Base-by-base conservation (phyloP, 805 yeast genomes). In the Metschnikowia santaceciliae region DNA sequence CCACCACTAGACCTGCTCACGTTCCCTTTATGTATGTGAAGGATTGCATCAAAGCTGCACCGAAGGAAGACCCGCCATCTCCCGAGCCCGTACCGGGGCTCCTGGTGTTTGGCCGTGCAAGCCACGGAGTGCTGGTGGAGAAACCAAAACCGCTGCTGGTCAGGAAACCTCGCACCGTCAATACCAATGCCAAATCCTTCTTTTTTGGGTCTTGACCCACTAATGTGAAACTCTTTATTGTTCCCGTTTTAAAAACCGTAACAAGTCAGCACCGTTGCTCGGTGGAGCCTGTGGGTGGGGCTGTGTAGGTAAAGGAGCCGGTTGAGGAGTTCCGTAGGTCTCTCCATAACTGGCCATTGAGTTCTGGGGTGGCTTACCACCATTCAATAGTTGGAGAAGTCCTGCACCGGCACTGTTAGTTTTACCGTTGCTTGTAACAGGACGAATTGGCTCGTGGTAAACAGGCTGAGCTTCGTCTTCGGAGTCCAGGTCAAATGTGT, bases 381-480 rank as follows among this genome's bases (percentile, higher is more conserved):
- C 57, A 13, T 50, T 49, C 35, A 55, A 42, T 32, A 51, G 36
- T 48, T 47, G 54, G 33, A 51, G 50, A 30, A 54, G 43, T 33
- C 52, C 54, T n/a, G 51, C 55, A n/a, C 48, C 54, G 23, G 51
- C 48, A 19, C 49, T 41, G 44, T 37, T 51, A 14, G 52, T 50
- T 3, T 48, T 45, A 20, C 46, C 46, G 11, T 23, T 41, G 46
- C 20, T 38, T 37, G 32, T 10, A 10, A 20, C 37, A 22, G 11
- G 20, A 6, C 30, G 43, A 33, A 26, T 34, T 4, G 30, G 30
- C 17, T 46, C 46, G 2, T 6, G 42, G 6, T 17, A 17, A 26
- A 6, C 40, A 13, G 37, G 50, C 2, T 48, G 63, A 36, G 61
- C 68, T 40, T 70, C 76, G 42, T 72, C 76, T 49, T 71, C 76